Evolutionary conservation across 768 basidiomycete genomes (phyloP).

Genomic region (Stropharia rugosoannulata): DNA sequence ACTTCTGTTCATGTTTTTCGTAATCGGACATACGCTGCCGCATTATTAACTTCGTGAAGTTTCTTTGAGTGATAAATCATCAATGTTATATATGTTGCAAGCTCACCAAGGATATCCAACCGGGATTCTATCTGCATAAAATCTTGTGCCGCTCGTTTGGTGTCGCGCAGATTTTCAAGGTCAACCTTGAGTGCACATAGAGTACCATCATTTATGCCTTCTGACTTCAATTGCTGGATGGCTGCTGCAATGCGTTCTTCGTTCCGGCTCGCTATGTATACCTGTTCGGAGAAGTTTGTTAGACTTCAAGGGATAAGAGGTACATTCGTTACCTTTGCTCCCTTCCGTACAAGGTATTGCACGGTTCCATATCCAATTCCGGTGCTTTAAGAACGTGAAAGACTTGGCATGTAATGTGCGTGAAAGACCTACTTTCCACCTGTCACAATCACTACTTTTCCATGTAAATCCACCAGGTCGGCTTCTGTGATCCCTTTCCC

Average conservation of each 20-base stretch:
- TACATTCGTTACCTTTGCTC: slow-evolving; percentile 36
- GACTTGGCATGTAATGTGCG: not conserved
- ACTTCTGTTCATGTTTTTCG: not conserved
- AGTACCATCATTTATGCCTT: slow-evolving; percentile 28
- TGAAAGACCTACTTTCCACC: slow-evolving; percentile 42
- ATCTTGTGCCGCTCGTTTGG: slow-evolving; percentile 32
- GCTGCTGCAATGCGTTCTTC: slow-evolving; percentile 19
- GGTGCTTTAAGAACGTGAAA: slow-evolving; percentile 13
- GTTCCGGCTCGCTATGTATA: slow-evolving; percentile 20
- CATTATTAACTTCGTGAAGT: slow-evolving; percentile 20
- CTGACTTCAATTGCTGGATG: slow-evolving; percentile 27
- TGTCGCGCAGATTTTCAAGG: slow-evolving; percentile 32
- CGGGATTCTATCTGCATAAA: slow-evolving; percentile 38
- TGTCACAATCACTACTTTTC: slow-evolving; percentile 47
- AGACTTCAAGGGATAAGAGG: too few species aligned
- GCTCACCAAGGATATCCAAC: slow-evolving; percentile 43
- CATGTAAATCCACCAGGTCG: slow-evolving; percentile 45
- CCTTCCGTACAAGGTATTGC: slow-evolving; percentile 35
- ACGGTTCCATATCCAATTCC: slow-evolving; percentile 38
- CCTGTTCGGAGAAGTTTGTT: not conserved
- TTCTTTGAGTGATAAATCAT: not conserved
- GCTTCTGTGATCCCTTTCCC: slow-evolving; percentile 23
- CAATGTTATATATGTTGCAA: not conserved
- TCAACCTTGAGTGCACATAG: slow-evolving; percentile 38
- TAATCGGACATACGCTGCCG: slow-evolving; percentile 13